Evolutionary conservation across 2,329 filamentous ascomycete species (phyloP).

Genomic region (Pseudogymnoascus sp.): DNA sequence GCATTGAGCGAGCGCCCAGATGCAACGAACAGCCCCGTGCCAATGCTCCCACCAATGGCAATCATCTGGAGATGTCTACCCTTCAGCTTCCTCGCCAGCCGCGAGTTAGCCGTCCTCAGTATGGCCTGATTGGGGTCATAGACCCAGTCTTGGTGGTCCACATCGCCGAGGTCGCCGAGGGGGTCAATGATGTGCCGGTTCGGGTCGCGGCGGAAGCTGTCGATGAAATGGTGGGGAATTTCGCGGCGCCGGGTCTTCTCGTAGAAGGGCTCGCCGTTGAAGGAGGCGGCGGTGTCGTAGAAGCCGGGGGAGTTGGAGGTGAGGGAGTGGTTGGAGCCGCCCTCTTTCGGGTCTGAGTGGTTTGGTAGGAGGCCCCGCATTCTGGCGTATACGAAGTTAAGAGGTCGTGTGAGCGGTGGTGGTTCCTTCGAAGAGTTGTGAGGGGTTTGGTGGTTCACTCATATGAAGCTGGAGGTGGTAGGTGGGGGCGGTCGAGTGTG

Average conservation of each 20-base stretch:
- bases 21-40: constrained; percentile 80
- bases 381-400: background rate
- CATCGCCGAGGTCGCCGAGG: constrained; percentile 40
- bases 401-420: background rate
- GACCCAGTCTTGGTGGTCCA: constrained; percentile 28
- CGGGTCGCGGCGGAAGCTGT: constrained; percentile 26
- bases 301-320: background rate
- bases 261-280: background rate
- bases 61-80: constrained; percentile 93
- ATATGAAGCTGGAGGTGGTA: background rate
- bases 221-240: constrained; percentile 1
- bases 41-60: constrained; percentile 87
- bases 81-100: constrained; percentile 70
- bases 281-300: background rate
- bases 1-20: constrained; percentile 63
- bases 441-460: background rate
- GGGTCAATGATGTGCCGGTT: constrained; percentile 35
- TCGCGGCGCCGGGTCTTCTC: background rate
- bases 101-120: constrained; percentile 60
- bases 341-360: background rate
- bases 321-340: background rate
- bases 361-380: background rate
- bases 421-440: background rate
- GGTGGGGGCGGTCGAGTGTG: background rate
- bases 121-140: constrained; percentile 58